Evolutionary conservation across 2,329 filamentous ascomycete genomes (phyloP), one percentile per base, ranked within the genome.

Genomic region (Grosmannia serpens): DNA sequence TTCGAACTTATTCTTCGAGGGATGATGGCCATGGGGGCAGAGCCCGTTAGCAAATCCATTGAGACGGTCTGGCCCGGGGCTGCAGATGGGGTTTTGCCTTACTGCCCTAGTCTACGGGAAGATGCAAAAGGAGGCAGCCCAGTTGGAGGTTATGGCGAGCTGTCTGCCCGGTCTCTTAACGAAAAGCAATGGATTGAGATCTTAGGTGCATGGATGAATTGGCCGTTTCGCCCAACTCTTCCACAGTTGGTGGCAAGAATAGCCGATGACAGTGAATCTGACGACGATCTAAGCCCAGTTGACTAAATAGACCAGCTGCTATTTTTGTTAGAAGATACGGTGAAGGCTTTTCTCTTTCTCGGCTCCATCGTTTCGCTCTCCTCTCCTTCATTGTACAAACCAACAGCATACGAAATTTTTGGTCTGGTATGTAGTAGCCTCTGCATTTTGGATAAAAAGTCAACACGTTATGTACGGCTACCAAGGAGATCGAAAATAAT

Each of bases 171-270:
- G 5, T 67, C 70, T 29, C 63, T 88, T 59, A 82, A 78, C 50
- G 68, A 74, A 63, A 65, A 67, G 17, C 83, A 87, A 73, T 75
- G 83, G 67, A 67, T 74, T 22, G 81, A 86, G 60, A 70, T 89
- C 20, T 61, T 84, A 5, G 74, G 80, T 62, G 77, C 78, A 0
- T 89, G 82, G 76, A 75, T 82, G 68, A 71, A 77, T 55, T 89
- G 86, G 86, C 85, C 85, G 0, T 88, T 87, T 63, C 70, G 71
- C 3, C 83, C 83, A 1, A 63, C 67, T 2, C 79, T 78, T 61
- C 51, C 68, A 7, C 72, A 80, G 60, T 68, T 83, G 56, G 69
- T 83, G n/a, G 70, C 70, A 6, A 71, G 77, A 29, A 62, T 69
- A 13, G 53, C 64, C 4, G 71, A 71, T 22, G 69, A 70, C 4